A percentile compares a stretch with the other conserved stretches of the same genome.
These are phyloP conservation scores for Aspergillus sparsus DNA, from an alignment of 495 filamentous ascomycete genomes.

Conservation along the genomic window DNA sequence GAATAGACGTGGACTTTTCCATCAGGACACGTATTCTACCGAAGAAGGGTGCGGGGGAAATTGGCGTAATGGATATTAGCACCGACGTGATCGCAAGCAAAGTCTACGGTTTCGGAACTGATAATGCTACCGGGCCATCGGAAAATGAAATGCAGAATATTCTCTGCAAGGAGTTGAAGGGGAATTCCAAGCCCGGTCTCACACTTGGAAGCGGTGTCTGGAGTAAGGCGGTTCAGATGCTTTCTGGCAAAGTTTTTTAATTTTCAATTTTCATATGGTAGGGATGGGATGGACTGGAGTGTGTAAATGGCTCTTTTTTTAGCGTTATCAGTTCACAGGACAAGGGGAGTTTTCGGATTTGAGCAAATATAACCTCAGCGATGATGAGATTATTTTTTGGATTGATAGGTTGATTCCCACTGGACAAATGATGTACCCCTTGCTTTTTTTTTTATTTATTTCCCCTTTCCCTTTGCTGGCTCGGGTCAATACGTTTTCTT, in stretches of 20 bases:
- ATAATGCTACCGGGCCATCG: conserved; percentile 34
- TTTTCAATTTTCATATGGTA: conserved; percentile 12
- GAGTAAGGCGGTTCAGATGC: conserved; percentile 42
- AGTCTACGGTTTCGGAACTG: conserved; percentile 46
- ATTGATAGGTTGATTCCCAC: no score
- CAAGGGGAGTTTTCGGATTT: no score
- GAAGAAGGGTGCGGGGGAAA: conserved; percentile 18
- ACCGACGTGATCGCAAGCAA: conserved; percentile 47
- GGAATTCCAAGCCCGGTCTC: conserved; percentile 24
- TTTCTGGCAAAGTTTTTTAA: conserved; percentile 37
- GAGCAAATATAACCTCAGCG: no score
- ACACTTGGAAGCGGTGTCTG: conserved; percentile 44
- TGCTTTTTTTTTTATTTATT: no score
- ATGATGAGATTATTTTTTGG: no score
- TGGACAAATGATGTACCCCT: no score
- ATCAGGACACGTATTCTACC: conserved; percentile 33
- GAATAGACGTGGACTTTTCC: conserved; percentile 49
- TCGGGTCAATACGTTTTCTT: not conserved
- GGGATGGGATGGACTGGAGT: no score
- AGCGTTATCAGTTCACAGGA: no score
- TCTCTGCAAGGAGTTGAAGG: conserved; percentile 35
- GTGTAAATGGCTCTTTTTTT: no score
- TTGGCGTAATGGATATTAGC: conserved; percentile 40
- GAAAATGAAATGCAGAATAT: conserved; percentile 44
- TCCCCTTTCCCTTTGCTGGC: no score